These are phyloP conservation scores for Fraxinus sp. DNA, from an alignment of 305 asterid species.

Conservation along the genomic window DNA sequence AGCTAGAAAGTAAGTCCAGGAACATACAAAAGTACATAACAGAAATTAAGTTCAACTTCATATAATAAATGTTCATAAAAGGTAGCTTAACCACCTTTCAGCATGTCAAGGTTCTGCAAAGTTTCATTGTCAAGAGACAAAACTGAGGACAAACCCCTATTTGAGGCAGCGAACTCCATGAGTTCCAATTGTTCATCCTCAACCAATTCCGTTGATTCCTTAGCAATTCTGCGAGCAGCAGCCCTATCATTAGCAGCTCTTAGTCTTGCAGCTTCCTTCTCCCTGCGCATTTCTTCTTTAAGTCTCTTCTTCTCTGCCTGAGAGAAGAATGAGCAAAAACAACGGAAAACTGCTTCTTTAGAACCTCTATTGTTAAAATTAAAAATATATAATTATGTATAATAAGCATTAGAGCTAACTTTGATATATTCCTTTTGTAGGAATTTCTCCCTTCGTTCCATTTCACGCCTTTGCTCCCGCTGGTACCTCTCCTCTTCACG, in stretches of 20 bases:
- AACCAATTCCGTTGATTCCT: constrained; percentile 72
- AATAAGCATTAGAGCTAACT: constrained; percentile 40
- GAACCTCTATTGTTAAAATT: constrained; percentile 1
- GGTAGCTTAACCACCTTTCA: constrained; percentile 44
- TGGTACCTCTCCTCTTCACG: constrained; percentile 80
- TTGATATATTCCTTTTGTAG: constrained; percentile 70
- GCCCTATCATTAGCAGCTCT: constrained; percentile 88
- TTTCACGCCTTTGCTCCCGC: constrained; percentile 85
- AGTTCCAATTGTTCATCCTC: constrained; percentile 88
- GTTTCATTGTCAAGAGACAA: constrained; percentile 65
- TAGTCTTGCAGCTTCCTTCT: constrained; percentile 81
- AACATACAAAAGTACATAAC: constrained; percentile 11
- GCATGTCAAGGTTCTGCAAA: constrained; percentile 55
- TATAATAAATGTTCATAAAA: neutral
- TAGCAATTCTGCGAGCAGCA: constrained; percentile 79
- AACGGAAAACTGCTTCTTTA: neutral
- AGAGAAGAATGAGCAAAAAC: constrained; percentile 23
- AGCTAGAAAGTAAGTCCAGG: constrained; percentile 21
- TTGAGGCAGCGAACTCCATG: constrained; percentile 80
- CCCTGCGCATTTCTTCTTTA: constrained; percentile 83
- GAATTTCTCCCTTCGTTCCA: constrained; percentile 77
- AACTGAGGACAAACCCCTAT: constrained; percentile 60
- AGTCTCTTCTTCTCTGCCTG: constrained; percentile 83
- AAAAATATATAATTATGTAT: constrained; percentile 4
- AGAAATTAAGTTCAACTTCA: neutral